Evolutionary conservation across 352 stramenopile species (phyloP).

Genomic region (Phytophthora brassicae): DNA sequence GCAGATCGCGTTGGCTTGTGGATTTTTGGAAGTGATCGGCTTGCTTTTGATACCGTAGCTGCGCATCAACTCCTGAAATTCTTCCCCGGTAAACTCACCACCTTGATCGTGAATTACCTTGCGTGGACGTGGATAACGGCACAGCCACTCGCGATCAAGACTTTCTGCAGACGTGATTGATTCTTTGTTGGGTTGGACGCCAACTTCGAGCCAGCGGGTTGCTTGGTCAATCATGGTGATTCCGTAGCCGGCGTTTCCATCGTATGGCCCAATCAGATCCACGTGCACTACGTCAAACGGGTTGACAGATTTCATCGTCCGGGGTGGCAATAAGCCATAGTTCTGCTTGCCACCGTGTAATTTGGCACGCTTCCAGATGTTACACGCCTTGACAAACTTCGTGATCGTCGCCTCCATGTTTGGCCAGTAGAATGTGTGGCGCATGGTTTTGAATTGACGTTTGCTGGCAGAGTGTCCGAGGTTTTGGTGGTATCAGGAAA

Average conservation of each 20-base stretch:
- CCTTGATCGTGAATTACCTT: slow-evolving; percentile 6
- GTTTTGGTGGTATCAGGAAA: too few species aligned
- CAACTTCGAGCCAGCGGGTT: slow-evolving; percentile 15
- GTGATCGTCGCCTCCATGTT: slow-evolving; percentile 1
- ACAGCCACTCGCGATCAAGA: slow-evolving; percentile 2
- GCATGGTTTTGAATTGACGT: too few species aligned
- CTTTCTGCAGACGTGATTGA: not conserved
- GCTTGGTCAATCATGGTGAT: not conserved
- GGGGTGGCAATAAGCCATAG: slow-evolving; percentile 3
- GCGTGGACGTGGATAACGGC: slow-evolving; percentile 5
- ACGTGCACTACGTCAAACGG: not conserved
- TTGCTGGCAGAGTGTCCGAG: too few species aligned
- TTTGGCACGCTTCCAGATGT: slow-evolving; percentile 9
- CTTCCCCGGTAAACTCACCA: too few species aligned
- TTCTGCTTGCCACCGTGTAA: slow-evolving; percentile 14
- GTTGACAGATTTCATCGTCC: not conserved
- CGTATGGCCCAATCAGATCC: not conserved
- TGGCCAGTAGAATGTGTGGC: slow-evolving; percentile 19
- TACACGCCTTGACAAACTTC: not conserved
- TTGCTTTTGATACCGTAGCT: too few species aligned
- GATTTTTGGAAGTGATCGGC: too few species aligned
- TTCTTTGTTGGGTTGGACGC: not conserved
- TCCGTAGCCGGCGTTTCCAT: not conserved
- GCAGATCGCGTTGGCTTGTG: too few species aligned
- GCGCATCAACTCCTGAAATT: too few species aligned